Conservation (phyloP, 2,329 filamentous ascomycete genomes). For the Alternaria rosae region DNA sequence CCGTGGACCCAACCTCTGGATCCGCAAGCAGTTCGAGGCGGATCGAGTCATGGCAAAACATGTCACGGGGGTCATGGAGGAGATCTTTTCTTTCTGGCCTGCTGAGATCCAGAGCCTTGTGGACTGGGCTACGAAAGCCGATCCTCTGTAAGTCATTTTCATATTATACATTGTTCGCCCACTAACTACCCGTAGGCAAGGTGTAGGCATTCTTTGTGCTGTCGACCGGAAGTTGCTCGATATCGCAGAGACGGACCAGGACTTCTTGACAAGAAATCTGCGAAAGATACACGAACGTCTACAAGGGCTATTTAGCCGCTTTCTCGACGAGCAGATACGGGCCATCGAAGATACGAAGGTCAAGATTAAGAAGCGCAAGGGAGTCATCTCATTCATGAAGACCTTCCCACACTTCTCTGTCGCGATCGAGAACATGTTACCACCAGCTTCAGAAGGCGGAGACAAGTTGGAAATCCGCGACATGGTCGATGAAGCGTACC, state of each 20-base stretch:
- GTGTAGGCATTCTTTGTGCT: constrained; percentile 81
- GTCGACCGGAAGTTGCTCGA: constrained; percentile 81
- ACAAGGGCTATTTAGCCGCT: constrained; percentile 79
- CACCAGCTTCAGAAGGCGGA: constrained; percentile 58
- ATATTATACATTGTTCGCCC: neutral
- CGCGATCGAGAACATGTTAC: constrained; percentile 83
- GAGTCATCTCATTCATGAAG: constrained; percentile 93
- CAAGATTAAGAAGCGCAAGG: constrained; percentile 98
- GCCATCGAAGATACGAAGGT: constrained; percentile 98
- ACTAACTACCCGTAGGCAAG: constrained; percentile 69
- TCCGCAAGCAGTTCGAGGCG: constrained; percentile 82
- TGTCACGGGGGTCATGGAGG: constrained; percentile 87
- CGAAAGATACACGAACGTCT: constrained; percentile 81
- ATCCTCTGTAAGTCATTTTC: constrained; percentile 74
- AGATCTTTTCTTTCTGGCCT: constrained; percentile 83
- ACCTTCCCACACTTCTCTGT: constrained; percentile 88
- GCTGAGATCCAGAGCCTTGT: constrained; percentile 79
- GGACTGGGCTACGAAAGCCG: constrained; percentile 81
- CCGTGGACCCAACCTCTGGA: constrained; percentile 73
- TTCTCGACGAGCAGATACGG: constrained; percentile 92
- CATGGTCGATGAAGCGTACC: constrained; percentile 86
- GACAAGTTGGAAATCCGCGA: constrained; percentile 71
- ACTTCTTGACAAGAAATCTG: constrained; percentile 81
- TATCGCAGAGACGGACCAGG: constrained; percentile 89
- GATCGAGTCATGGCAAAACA: constrained; percentile 85